Evolutionary conservation across 352 stramenopile species (phyloP).

Genomic region (Globisporangium emineosum): DNA sequence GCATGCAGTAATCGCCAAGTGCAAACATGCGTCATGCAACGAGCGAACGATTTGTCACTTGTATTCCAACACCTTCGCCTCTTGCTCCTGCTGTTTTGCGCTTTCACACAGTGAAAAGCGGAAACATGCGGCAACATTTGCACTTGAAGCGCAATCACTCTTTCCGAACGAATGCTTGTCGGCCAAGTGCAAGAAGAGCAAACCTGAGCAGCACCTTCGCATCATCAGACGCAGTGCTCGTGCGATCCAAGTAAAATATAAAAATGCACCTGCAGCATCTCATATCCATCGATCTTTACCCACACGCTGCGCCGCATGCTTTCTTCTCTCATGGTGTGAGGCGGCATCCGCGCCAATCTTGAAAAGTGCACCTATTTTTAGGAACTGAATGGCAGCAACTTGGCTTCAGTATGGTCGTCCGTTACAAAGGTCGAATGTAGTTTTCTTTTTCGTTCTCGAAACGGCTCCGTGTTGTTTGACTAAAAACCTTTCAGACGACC

Average conservation of each 20-base stretch:
- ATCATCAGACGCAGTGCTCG: background rate
- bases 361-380: constrained; percentile 2
- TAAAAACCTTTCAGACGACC: background rate
- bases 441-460: constrained; percentile 4
- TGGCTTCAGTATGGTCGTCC: constrained; percentile 13
- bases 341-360: background rate
- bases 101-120: background rate
- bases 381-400: background rate
- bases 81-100: background rate
- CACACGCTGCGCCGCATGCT: background rate
- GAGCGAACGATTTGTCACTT: too few relatives aligned
- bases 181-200: background rate
- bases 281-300: background rate
- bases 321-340: background rate
- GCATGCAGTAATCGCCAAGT: background rate
- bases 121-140: background rate
- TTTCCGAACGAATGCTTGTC: background rate
- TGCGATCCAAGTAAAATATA: background rate
- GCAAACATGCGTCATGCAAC: background rate
- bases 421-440: background rate
- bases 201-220: background rate
- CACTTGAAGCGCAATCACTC: background rate
- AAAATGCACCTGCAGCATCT: background rate
- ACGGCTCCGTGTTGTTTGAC: background rate
- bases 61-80: background rate